Evolutionary conservation across 805 yeast genomes (phyloP).

Genomic region (Sugiyamaella mastotermitis): DNA sequence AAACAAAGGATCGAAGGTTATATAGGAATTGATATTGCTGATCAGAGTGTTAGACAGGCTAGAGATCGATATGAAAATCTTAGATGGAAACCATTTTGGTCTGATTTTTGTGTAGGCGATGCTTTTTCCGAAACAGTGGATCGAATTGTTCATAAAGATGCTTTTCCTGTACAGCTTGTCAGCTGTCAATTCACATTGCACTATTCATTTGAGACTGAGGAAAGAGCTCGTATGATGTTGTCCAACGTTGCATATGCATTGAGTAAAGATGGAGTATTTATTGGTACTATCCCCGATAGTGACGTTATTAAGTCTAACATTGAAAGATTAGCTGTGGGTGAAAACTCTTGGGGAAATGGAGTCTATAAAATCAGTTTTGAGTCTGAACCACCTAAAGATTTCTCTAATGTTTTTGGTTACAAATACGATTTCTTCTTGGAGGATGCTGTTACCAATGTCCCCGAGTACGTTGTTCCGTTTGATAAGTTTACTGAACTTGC

Average conservation of each 20-base stretch:
- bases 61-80: conserved; percentile 62
- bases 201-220: conserved; percentile 87
- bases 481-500: conserved; percentile 80
- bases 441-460: conserved; percentile 95
- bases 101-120: conserved; percentile 87
- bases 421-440: conserved; percentile 72
- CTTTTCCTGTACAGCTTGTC: conserved; percentile 81
- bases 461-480: conserved; percentile 94
- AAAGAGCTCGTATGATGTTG: conserved; percentile 65
- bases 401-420: conserved; percentile 75
- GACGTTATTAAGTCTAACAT: conserved; percentile 67
- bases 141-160: conserved; percentile 62
- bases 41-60: conserved; percentile 82
- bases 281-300: conserved; percentile 92
- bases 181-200: conserved; percentile 91
- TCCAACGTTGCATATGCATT: conserved; percentile 71
- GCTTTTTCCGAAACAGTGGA: conserved; percentile 72
- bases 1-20: conserved; percentile 66
- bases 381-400: conserved; percentile 66
- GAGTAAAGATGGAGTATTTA: conserved; percentile 76
- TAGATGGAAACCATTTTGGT: conserved; percentile 52
- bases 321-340: conserved; percentile 41
- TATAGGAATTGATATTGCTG: conserved; percentile 89
- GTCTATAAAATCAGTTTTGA: conserved; percentile 78
- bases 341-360: conserved; percentile 74